A percentile compares a stretch with the other conserved stretches of the same genome.
These are phyloP conservation scores for Ceratocystis colombiana DNA, from an alignment of 2,329 filamentous ascomycete genomes.

Conservation along the genomic window DNA sequence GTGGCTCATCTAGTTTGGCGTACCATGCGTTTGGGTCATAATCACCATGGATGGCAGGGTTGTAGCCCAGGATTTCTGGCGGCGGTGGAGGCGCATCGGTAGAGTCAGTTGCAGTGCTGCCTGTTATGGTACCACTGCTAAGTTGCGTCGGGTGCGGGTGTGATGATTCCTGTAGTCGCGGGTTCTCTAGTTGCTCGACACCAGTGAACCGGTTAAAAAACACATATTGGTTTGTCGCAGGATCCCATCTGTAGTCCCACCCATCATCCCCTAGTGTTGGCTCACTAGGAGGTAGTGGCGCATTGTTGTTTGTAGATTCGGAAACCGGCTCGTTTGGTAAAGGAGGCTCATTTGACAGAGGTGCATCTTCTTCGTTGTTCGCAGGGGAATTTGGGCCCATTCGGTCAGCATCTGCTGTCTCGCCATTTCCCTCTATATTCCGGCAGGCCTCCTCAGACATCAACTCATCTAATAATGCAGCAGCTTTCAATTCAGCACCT, in stretches of 20 bases:
- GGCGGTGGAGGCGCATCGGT: slow-evolving; percentile 26
- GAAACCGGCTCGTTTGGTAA: slow-evolving; percentile 24
- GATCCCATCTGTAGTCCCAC: slow-evolving; percentile 74
- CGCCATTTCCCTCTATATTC: neutral
- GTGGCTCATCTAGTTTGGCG: slow-evolving; percentile 46
- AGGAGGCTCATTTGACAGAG: slow-evolving; percentile 9
- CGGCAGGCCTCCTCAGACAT: neutral
- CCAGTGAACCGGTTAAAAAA: slow-evolving; percentile 76
- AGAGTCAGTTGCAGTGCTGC: slow-evolving; percentile 30
- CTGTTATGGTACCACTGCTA: slow-evolving; percentile 30
- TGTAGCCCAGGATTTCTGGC: slow-evolving; percentile 54
- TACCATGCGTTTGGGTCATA: slow-evolving; percentile 97
- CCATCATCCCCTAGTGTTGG: slow-evolving; percentile 54
- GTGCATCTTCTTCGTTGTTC: slow-evolving; percentile 15
- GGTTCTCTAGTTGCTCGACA: slow-evolving; percentile 75
- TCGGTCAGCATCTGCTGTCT: neutral
- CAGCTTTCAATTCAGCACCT: slow-evolving; percentile 7
- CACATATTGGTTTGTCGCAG: slow-evolving; percentile 58
- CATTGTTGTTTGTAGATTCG: slow-evolving; percentile 19
- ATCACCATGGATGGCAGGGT: slow-evolving; percentile 89
- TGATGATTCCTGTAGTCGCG: slow-evolving; percentile 49
- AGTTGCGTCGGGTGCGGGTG: neutral
- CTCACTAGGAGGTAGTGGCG: slow-evolving; percentile 38
- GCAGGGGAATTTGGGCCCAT: slow-evolving; percentile 15
- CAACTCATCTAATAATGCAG: slow-evolving; percentile 20